Evolutionary conservation across 2,329 filamentous ascomycete genomes (phyloP).

Genomic region (Pezicula radicicola): DNA sequence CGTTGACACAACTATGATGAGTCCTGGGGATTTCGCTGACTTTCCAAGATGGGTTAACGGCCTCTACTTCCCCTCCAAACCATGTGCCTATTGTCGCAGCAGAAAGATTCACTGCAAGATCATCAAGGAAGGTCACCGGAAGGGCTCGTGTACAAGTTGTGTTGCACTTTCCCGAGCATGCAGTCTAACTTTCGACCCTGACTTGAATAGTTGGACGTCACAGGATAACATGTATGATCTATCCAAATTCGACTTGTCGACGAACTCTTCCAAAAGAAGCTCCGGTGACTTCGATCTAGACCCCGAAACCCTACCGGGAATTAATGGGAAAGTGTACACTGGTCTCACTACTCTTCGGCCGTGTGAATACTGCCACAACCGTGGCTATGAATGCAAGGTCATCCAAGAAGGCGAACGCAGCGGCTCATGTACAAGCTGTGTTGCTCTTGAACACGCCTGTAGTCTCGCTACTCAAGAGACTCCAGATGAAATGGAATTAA

Average conservation of each 20-base stretch:
- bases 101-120: conserved; percentile 58
- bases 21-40: conserved; percentile 40
- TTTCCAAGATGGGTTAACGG: conserved; percentile 30
- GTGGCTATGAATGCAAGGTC: conserved; percentile 16
- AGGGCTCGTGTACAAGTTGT: conserved; percentile 60
- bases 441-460: conserved; percentile 14
- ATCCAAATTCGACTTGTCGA: background rate
- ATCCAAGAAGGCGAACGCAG: conserved; percentile 8
- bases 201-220: background rate
- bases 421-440: conserved; percentile 18
- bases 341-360: background rate
- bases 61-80: conserved; percentile 26
- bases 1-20: conserved; percentile 21
- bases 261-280: conserved; percentile 2
- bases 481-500: conserved; percentile 8
- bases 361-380: conserved; percentile 18
- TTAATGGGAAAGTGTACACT: background rate
- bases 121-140: conserved; percentile 56
- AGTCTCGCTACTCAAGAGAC: conserved; percentile 7
- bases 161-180: conserved; percentile 57
- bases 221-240: background rate
- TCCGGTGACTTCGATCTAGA: background rate
- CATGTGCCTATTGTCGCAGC: conserved; percentile 50
- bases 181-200: conserved; percentile 44
- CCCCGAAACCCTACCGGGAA: background rate